These are phyloP conservation scores for Phytophthora ramorum DNA, from an alignment of 352 stramenopile genomes.

Conservation along the genomic window DNA sequence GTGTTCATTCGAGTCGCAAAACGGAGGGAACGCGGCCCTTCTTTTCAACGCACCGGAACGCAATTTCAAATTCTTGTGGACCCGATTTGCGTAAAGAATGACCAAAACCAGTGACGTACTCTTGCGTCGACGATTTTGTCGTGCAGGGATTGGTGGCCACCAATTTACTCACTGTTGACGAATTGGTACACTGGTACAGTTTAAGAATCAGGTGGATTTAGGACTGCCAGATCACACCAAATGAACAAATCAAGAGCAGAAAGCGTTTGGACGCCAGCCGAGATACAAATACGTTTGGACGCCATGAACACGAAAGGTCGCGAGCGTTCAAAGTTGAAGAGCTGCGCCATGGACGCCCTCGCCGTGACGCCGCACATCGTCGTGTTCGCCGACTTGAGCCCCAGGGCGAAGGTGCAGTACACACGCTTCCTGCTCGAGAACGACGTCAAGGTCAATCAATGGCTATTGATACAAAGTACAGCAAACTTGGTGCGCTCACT, in stretches of 20 bases:
- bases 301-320: conserved; percentile 22
- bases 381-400: conserved; percentile 72
- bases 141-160: not conserved
- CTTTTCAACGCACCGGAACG: not conserved
- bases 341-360: conserved; percentile 1
- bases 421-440: conserved; percentile 75
- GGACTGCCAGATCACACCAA: too few relatives aligned
- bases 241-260: too few relatives aligned
- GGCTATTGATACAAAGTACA: not conserved
- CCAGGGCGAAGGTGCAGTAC: conserved; percentile 64
- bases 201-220: too few relatives aligned
- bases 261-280: too few relatives aligned
- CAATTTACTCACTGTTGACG: not conserved
- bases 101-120: not conserved
- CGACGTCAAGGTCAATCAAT: conserved; percentile 55
- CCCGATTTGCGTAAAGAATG: not conserved
- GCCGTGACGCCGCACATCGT: conserved; percentile 48
- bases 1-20: not conserved
- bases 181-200: not conserved
- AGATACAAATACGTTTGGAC: too few relatives aligned
- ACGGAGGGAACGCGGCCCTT: not conserved
- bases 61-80: not conserved
- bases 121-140: not conserved
- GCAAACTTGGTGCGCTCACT: not conserved
- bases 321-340: not conserved